Evolutionary conservation across 768 basidiomycete species (phyloP), one percentile per base, ranked within the genome.

Genomic region (Russula sp.): DNA sequence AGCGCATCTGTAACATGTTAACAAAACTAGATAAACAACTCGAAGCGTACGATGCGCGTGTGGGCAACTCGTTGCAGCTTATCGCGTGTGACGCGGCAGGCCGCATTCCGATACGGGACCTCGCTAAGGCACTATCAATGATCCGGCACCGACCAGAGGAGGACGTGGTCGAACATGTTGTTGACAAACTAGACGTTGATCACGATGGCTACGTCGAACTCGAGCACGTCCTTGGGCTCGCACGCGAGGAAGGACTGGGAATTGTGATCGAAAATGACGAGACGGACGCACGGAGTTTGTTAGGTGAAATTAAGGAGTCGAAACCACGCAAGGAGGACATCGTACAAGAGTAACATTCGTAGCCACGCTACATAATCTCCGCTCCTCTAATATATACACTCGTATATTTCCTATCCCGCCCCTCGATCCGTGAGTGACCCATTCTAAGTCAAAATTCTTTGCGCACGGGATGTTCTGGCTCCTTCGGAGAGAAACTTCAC

Each of bases 311-410:
- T 62, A 87, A 87, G 73, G 83, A 87, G 60, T 57, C 49, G 39
- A 82, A 78, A 70, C 92, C 93, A n/a, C 83, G 92, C 72, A 94
- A 96, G 76, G 96, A 97, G 77, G 95, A 98, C 72, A 96, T 98
- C 67, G 85, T 97, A 43, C 86, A 90, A 71, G 89, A 90, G 70
- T 66, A 63, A 61, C 20, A 47, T 62, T 16, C 43, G 56, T 58
- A 58, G 56, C 56, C 14, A 41, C 18, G 61, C 56, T 57, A 57
- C 56, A 57, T 58, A 58, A 62, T 58, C 50, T 20, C 50, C 20
- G 25, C 61, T 46, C 53, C 38, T 36, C 49, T 18, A 38, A 62
- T 46, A 58, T 51, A 52, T 57, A 61, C 18, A 48, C 29, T 11
- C 41, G 25, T 43, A 45, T 46, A 57, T 52, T 52, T 32, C 35